A percentile compares a stretch with the other conserved stretches of the same genome.
Conservation (phyloP, 1,139 yeast species). For the Diutina rugosa region DNA sequence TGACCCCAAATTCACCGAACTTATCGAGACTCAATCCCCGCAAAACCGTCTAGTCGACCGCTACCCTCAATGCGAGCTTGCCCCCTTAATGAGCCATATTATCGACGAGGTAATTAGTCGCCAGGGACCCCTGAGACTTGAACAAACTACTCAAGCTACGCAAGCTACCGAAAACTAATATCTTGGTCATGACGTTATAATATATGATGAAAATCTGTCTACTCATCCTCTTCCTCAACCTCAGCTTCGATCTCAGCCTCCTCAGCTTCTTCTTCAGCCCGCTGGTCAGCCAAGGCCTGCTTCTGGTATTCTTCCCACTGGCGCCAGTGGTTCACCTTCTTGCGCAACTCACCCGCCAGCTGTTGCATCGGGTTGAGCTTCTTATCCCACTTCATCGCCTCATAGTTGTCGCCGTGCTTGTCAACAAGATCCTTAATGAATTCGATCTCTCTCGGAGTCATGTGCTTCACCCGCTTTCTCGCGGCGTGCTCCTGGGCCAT, state of each 20-base stretch:
- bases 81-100: conserved; percentile 39
- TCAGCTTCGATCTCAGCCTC: not conserved
- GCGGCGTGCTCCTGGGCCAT: conserved; percentile 42
- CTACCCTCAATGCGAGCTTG: conserved; percentile 23
- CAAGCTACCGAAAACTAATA: not conserved
- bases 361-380: conserved; percentile 76
- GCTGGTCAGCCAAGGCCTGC: not conserved
- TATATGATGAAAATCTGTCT: not conserved
- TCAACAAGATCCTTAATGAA: conserved; percentile 38
- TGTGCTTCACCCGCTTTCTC: conserved; percentile 10
- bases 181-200: not conserved
- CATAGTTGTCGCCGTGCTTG: conserved; percentile 81
- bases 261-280: not conserved
- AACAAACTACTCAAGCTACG: not conserved
- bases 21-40: conserved; percentile 51
- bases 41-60: conserved; percentile 17
- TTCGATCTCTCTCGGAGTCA: conserved; percentile 61
- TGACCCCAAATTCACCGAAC: conserved; percentile 80
- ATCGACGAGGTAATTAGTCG: conserved; percentile 28
- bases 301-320: conserved; percentile 11
- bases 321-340: conserved; percentile 58
- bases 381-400: conserved; percentile 85
- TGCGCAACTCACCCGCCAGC: conserved; percentile 70
- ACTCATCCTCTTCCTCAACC: not conserved
- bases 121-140: not conserved